phyloP scores from a whole-genome alignment of 2,329 filamentous ascomycete species.

The Talaromyces verruculosus region DNA sequence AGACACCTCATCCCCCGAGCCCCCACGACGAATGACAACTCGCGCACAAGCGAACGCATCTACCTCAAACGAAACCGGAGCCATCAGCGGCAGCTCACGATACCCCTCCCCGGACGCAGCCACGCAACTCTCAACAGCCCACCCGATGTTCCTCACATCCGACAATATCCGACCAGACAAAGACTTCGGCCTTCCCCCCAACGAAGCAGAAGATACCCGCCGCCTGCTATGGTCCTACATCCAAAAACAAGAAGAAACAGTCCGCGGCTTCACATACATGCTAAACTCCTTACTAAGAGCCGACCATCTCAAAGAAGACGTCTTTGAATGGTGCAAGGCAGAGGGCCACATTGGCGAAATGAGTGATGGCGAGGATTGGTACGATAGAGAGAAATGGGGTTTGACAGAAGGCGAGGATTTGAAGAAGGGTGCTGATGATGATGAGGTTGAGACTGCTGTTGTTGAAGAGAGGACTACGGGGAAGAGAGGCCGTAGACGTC shows the following conservation, averaged over 20 bases:
- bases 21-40: slow-evolving; percentile 49
- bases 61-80: slow-evolving; percentile 33
- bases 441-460: slow-evolving; percentile 56
- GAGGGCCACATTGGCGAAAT: slow-evolving; percentile 65
- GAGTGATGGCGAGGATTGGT: slow-evolving; percentile 69
- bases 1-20: slow-evolving; percentile 40
- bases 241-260: slow-evolving; percentile 65
- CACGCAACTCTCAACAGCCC: slow-evolving; percentile 42
- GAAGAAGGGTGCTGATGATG: slow-evolving; percentile 61
- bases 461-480: slow-evolving; percentile 42
- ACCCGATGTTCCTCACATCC: slow-evolving; percentile 61
- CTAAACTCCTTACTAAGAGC: slow-evolving; percentile 58
- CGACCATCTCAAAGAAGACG: slow-evolving; percentile 59
- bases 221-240: slow-evolving; percentile 61
- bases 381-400: slow-evolving; percentile 62
- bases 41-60: slow-evolving; percentile 44
- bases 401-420: slow-evolving; percentile 55
- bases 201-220: slow-evolving; percentile 63
- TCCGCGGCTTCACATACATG: slow-evolving; percentile 57
- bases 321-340: slow-evolving; percentile 61
- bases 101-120: slow-evolving; percentile 30
- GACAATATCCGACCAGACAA: slow-evolving; percentile 51
- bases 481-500: slow-evolving; percentile 40
- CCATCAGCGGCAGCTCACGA: slow-evolving; percentile 23
- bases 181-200: slow-evolving; percentile 57